Percentiles rank a stretch among this genome's conserved stretches.
These are phyloP conservation scores for Wickerhamiella australiensis DNA, from an alignment of 805 yeast genomes.

Conservation along the genomic window DNA sequence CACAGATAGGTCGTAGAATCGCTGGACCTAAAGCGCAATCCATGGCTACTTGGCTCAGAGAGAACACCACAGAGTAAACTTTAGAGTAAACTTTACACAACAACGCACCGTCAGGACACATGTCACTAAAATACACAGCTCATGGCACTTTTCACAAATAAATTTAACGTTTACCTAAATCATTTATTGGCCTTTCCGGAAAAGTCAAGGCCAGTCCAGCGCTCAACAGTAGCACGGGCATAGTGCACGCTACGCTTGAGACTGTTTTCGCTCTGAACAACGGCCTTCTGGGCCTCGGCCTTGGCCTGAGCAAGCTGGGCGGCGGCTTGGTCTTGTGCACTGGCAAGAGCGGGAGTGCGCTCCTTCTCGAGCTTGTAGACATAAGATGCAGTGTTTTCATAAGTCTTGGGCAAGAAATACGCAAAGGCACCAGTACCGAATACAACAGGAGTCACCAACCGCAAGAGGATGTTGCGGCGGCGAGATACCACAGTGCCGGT, in stretches of 20 bases:
- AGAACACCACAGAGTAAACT: no score
- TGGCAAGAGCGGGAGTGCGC: constrained; percentile 50
- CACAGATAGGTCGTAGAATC: no score
- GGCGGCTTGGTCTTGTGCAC: constrained; percentile 43
- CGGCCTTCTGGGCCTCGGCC: constrained; percentile 34
- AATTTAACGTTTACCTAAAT: no score
- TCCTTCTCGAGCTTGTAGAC: constrained; percentile 48
- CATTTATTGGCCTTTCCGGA: constrained; percentile 10
- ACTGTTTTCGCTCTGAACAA: constrained; percentile 28
- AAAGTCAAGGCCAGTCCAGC: constrained; percentile 7
- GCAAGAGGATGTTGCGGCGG: constrained; percentile 45
- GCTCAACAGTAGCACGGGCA: background rate
- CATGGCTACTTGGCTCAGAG: no score
- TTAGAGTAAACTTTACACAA: no score
- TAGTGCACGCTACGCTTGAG: constrained; percentile 6
- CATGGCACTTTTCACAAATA: no score
- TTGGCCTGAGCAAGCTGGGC: constrained; percentile 37
- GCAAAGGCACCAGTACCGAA: constrained; percentile 56
- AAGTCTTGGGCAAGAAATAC: constrained; percentile 63
- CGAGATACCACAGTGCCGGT: constrained; percentile 66
- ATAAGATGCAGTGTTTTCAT: constrained; percentile 43
- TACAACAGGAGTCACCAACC: constrained; percentile 43
- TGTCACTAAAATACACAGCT: no score
- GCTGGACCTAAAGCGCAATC: no score
- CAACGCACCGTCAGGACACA: no score